Evolutionary conservation across 164 flowering plant species (phyloP), one percentile per base, ranked within the genome.

Genomic region (Magnolia changhungtana): DNA sequence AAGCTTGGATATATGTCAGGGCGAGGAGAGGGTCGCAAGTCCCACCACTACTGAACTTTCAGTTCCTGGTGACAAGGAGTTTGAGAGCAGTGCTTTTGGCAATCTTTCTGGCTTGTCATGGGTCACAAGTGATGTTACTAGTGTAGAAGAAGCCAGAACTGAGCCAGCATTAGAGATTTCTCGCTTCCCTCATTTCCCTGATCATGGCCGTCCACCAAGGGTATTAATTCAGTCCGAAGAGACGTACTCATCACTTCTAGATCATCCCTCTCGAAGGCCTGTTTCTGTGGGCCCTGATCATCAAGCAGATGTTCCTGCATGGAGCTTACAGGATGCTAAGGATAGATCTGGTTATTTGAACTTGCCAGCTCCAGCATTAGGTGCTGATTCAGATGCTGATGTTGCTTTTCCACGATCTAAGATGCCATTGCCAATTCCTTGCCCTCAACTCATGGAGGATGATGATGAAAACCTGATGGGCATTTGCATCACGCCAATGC

Each of bases 401-500:
- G 50, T 5, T 72, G 27, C 37, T 7, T 19, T 55, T 50, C 49
- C 50, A 16, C 51, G 74, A 24, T 52, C 75, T 50, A 67, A 52
- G 3, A 63, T 27, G 45, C 27, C 71, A 55, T 71, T 37, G 65
- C 8, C 16, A 16, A 37, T 69, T 49, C 23, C 29, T 18, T 27
- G 73, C 14, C 18, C 23, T 29, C n/a, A 11, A 55, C 16, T 3
- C 55, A 58, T 7, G 2, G 52, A 20, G 58, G 79, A 79, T 65
- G 69, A 68, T 24, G 79, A 59, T n/a, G 77, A 80, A 27, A 77
- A 64, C 66, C 19, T 81, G 71, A 72, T 83, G 83, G 93, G 92
- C 7, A 86, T 81, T 24, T 86, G 91, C 77, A 52, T 91, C 8
- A 77, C 88, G 76, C 86, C 93, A 45, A 78, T 87, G 89, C 88